Evolutionary conservation across 192 early-diverging fungal genomes (phyloP).

Genomic region (Coemansia sp.): DNA sequence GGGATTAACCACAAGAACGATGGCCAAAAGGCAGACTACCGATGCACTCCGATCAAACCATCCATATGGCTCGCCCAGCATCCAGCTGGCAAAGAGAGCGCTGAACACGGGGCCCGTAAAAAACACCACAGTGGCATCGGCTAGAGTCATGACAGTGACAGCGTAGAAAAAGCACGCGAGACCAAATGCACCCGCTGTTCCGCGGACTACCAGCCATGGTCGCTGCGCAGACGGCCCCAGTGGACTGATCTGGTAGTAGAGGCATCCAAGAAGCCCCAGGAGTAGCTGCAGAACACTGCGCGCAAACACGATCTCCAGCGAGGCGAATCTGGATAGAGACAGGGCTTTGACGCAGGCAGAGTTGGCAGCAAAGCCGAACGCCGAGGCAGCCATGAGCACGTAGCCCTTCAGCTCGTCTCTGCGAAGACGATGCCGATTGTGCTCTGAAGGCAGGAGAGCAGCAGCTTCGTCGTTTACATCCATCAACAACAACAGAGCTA

Average conservation of each 20-base stretch:
- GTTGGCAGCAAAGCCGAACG: slow-evolving; percentile 72
- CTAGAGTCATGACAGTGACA: slow-evolving; percentile 67
- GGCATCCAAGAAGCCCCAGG: slow-evolving; percentile 62
- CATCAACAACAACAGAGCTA: not conserved
- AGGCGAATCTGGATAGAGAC: slow-evolving; percentile 60
- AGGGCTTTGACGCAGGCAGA: slow-evolving; percentile 72
- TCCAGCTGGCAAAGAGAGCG: slow-evolving; percentile 64
- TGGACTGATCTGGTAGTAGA: slow-evolving; percentile 55
- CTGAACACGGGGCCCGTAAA: slow-evolving; percentile 81
- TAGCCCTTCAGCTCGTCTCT: slow-evolving; percentile 45
- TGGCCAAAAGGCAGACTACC: slow-evolving; percentile 61
- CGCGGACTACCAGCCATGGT: slow-evolving; percentile 66
- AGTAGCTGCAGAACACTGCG: slow-evolving; percentile 69
- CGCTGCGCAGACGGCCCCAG: slow-evolving; percentile 59
- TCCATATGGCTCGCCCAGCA: slow-evolving; percentile 68
- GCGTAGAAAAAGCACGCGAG: slow-evolving; percentile 75
- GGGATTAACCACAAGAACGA: slow-evolving; percentile 67
- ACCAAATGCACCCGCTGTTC: slow-evolving; percentile 65
- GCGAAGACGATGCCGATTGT: too few relatives aligned
- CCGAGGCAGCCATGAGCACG: slow-evolving; percentile 67
- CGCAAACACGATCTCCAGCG: slow-evolving; percentile 73
- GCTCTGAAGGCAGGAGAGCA: too few relatives aligned
- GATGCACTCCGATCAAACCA: slow-evolving; percentile 61
- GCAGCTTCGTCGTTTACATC: too few relatives aligned
- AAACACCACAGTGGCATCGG: slow-evolving; percentile 78